Base-by-base conservation (phyloP, 139 green algal species). In the Coccomyxa sp. region DNA sequence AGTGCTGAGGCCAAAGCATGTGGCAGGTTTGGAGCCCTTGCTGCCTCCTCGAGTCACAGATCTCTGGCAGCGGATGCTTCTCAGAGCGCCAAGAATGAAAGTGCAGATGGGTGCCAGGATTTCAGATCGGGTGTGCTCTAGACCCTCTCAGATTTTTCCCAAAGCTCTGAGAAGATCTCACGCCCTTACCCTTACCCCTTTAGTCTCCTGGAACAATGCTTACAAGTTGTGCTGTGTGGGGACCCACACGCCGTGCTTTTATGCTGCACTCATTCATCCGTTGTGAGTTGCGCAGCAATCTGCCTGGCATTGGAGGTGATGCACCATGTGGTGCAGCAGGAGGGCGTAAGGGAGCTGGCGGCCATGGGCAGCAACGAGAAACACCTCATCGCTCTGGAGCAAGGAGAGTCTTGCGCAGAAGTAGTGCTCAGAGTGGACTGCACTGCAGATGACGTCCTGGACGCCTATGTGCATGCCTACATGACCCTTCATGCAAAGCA, bases 21-120 rank as follows among this genome's bases (percentile, higher is more conserved):
- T 84, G 39, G 81, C 83, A 16, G 68, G 7, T 6, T n/a, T 71
- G 10, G 87, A 91, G 41, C 80, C 73, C 64, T 50, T 91, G 73
- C 73, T 87, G 44, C 35, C 85, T 34, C 87, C 87, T 7, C 79
- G 84, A 33, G 38, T 77, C 24, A 36, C 72, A 68, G 72, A 31
- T 3, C 29, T 41, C 34, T 74, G 33, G 70, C 14, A 74, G 34
- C 34, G 68, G 68, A 35, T 72, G 10, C 68, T 39, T 6, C 34
- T 10, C 2, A 10, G 31, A 39, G 18, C 18, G 14, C 14, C 14
- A 64, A 18, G 18, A 22, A 35, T 22, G 31, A n/a, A 33, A 36
- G 22, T 72, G 29, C 24, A 37, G n/a, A 39, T 72, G 29, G 68
- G 68, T 8, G 68, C 68, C n/a, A 72, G 68, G 2, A 37, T 72